Percentiles rank a stretch among this genome's conserved stretches.
phyloP scores from a whole-genome alignment of 371 early-diverging fungal genomes.

The Saksenaea oblongispora region DNA sequence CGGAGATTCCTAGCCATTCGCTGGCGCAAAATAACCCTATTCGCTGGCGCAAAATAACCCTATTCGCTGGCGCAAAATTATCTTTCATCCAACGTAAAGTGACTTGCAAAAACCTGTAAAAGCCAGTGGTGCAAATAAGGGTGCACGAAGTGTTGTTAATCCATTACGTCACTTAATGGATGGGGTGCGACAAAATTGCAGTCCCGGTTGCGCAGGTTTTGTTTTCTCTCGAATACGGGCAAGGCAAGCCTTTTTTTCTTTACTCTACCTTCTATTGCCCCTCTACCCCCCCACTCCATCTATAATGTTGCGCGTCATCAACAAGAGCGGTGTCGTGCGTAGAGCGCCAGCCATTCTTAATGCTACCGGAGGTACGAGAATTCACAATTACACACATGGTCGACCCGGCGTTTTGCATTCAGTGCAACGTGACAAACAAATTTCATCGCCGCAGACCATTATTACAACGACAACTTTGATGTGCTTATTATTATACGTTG shows the following conservation, averaged over 20 bases:
- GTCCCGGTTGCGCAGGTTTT: not conserved
- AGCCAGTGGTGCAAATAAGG: too few relatives aligned
- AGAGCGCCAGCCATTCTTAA: constrained; percentile 45
- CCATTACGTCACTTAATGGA: too few relatives aligned
- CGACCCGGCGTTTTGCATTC: not conserved
- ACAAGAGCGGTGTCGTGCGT: constrained; percentile 49
- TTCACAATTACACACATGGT: not conserved
- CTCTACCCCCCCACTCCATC: constrained; percentile 17
- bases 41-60: too few relatives aligned
- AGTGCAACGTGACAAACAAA: not conserved
- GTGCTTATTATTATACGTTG: not conserved
- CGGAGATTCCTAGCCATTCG: too few relatives aligned
- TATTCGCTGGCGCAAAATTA: too few relatives aligned
- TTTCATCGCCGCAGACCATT: not conserved
- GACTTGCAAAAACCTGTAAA: too few relatives aligned
- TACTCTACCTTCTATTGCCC: constrained; percentile 23
- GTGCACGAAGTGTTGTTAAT: too few relatives aligned
- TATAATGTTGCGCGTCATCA: constrained; percentile 55
- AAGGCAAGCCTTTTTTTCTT: constrained; percentile 13
- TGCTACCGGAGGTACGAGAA: constrained; percentile 33
- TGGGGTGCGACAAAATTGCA: too few relatives aligned
- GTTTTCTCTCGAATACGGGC: not conserved
- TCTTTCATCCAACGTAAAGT: too few relatives aligned
- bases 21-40: too few relatives aligned
- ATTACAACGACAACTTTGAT: not conserved